Evolutionary conservation across 768 basidiomycete genomes (phyloP), one percentile per base, ranked within the genome.

Genomic region (Tricholoma terreum): DNA sequence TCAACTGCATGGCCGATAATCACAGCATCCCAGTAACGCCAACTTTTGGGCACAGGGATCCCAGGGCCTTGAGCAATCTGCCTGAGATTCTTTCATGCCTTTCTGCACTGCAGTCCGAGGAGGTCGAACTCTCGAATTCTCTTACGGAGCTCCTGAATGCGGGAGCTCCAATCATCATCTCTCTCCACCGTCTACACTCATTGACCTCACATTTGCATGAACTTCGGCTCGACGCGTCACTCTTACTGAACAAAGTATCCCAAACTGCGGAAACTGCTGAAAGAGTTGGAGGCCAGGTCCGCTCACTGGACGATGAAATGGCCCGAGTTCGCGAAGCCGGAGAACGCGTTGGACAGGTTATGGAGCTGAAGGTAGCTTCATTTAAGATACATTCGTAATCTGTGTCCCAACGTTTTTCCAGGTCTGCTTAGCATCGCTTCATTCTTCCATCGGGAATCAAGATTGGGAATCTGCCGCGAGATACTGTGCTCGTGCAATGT

Each of bases 381-480:
- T 24, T 43, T 31, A 27, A 27, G 34, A 14, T 17, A 50, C 27
- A 12, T 30, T 55, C 38, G 48, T 7, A 42, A 10, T 27, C 52
- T 7, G 54, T 49, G 22, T 43, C 27, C 56, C 58, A 50, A 61
- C 49, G 8, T 53, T 58, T 58, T 45, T 50, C n/a, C 24, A 80
- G 77, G 71, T 75, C 9, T 80, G 75, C 12, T 64, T 80, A 22
- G 58, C 70, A 57, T 73, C 70, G 34, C 72, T 77, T 9, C 75
- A 93, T 82, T 82, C 83, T 0, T 88, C 96, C 1, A 94, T 98
- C 30, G 86, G 89, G 30, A 77, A 75, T 45, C 84, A 90, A 62
- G 97, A 98, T 66, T 99, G 97, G 97, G 97, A 99, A 69, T 84
- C 90, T 2, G 97, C 97, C 3, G 86, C 94, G 0, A 81, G 93